A percentile compares a stretch with the other conserved stretches of the same genome.
Conservation (phyloP, 306 rosid genomes). For the Castanopsis chinensis region DNA sequence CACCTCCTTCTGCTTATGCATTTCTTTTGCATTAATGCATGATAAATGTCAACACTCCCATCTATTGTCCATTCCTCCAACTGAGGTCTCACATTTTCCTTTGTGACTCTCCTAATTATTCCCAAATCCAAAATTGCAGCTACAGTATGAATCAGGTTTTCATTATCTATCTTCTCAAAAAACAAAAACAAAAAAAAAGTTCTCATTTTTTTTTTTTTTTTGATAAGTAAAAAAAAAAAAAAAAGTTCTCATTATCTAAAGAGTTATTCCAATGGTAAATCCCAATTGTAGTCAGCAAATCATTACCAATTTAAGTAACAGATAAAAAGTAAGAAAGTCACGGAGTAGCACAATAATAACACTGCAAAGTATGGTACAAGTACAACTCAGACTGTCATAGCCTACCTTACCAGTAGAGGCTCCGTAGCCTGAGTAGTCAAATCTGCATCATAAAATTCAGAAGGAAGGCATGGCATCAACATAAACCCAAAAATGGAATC, state of each 20-base stretch:
- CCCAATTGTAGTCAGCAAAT: neutral
- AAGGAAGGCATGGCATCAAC: constrained; percentile 20
- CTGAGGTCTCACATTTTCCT: neutral
- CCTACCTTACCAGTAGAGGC: constrained; percentile 96
- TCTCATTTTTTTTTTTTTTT: too few relatives aligned
- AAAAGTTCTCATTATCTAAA: neutral
- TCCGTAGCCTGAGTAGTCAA: constrained; percentile 98
- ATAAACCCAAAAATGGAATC: constrained; percentile 7
- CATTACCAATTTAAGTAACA: neutral
- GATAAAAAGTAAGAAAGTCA: neutral
- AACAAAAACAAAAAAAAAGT: too few relatives aligned
- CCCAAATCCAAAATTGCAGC: neutral
- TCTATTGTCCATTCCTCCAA: neutral
- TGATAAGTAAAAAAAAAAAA: too few relatives aligned
- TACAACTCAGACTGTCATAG: constrained; percentile 8
- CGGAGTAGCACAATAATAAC: neutral
- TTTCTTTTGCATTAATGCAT: neutral
- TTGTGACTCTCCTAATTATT: too few relatives aligned
- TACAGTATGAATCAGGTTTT: neutral
- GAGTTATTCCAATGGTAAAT: neutral
- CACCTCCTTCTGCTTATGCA: neutral
- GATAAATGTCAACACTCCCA: neutral
- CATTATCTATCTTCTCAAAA: too few relatives aligned
- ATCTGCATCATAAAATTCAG: constrained; percentile 59
- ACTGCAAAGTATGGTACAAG: neutral